Evolutionary conservation across 1,284 basidiomycete species (phyloP), one percentile per base, ranked within the genome.

Genomic region (Earliella scabrosa): DNA sequence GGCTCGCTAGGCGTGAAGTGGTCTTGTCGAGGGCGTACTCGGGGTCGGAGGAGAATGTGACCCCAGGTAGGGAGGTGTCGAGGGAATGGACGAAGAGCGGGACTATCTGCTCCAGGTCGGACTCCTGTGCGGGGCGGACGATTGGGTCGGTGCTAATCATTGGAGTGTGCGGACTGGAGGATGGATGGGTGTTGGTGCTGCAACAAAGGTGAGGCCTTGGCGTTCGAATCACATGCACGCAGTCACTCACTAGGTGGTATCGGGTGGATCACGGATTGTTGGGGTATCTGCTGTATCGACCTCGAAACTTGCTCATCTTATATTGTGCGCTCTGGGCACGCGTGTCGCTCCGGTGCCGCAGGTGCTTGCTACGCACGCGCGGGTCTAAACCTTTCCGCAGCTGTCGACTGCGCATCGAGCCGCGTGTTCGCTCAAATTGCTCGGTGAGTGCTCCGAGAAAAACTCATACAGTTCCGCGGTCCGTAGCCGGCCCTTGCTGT

Each of bases 71-170:
- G 29, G 41, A 51, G 8, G 54, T 56, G 46, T 60, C 61, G 38
- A 58, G n/a, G 27, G 61, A 63, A 2, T 49, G 8, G 26, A 63
- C 29, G 56, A 60, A 53, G 29, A 63, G 58, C 10, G 39, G 50
- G 4, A 52, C 52, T 51, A 60, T 38, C 34, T 56, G 43, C 26
- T 52, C 49, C 24, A 60, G 29, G 39, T 63, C 61, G 39, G 31
- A 54, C 13, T 46, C 47, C 16, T 45, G 49, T 8, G 51, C 56
- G 18, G 47, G 18, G 40, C 58, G 61, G 18, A 63, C 56, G 35
- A 54, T 18, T 11, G 58, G 58, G 13, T 45, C n/a, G 14, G 35
- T 36, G 38, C 36, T 34, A 39, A 56, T 56, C 54, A 56, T 56
- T n/a, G 51, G 18, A 3, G 11, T 26, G 40, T 10, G 9, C 8